Evolutionary conservation across 176 grass and related monocot genomes (phyloP).

Genomic region (Rhynchospora breviuscula): DNA sequence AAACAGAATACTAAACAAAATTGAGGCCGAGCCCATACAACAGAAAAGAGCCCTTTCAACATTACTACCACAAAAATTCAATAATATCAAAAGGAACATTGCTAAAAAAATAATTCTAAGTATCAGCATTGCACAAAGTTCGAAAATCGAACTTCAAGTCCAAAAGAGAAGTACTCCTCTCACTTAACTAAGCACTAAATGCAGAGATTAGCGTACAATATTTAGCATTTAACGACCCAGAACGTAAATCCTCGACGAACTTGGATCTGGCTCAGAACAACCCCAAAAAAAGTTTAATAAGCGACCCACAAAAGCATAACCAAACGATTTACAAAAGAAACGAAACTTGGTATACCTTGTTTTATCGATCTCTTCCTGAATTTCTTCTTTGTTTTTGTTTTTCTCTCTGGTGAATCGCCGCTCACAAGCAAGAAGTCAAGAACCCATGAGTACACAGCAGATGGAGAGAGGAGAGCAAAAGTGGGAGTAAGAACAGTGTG

Average conservation of each 20-base stretch:
- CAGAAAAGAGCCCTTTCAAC: background rate
- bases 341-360: background rate
- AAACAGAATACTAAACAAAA: background rate
- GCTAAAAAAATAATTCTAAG: background rate
- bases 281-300: conserved; percentile 5
- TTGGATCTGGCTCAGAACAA: conserved; percentile 25
- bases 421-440: background rate
- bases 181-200: background rate
- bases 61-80: background rate
- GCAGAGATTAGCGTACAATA: background rate
- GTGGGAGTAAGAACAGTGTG: background rate
- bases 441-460: background rate
- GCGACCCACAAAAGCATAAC: background rate
- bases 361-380: background rate
- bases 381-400: background rate
- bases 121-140: conserved; percentile 9
- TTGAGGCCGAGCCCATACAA: background rate
- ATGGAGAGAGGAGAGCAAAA: conserved; percentile 4
- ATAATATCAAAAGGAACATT: background rate
- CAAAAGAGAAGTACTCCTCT: background rate
- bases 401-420: background rate
- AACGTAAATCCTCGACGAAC: background rate
- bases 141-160: background rate
- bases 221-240: background rate
- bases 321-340: background rate